Conservation (phyloP, 2,329 filamentous ascomycete genomes). For the Camillea tinctor region DNA sequence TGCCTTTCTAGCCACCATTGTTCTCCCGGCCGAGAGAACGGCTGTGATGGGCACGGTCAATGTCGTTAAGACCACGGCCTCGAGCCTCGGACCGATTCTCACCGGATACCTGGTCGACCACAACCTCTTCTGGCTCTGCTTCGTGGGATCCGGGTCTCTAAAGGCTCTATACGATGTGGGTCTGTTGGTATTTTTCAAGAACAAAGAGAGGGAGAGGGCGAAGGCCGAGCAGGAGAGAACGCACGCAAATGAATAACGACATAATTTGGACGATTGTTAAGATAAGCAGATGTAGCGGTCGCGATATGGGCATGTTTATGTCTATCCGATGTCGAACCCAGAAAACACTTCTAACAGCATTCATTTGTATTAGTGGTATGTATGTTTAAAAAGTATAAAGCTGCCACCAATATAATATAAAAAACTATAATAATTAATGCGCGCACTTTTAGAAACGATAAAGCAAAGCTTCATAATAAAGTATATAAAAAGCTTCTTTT, state of each 20-base stretch:
- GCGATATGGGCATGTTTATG: not conserved
- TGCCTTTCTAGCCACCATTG: conserved; percentile 66
- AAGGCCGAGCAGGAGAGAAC: not conserved
- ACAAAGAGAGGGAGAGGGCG: conserved; percentile 18
- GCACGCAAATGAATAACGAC: not conserved
- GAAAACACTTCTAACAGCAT: too few species aligned
- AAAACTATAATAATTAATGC: too few species aligned
- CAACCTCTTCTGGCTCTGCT: conserved; percentile 59
- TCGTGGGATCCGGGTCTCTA: conserved; percentile 60
- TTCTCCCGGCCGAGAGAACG: conserved; percentile 65
- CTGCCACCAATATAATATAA: not conserved
- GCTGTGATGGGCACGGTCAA: conserved; percentile 71
- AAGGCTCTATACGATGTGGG: conserved; percentile 62
- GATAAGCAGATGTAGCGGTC: not conserved
- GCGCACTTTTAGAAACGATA: too few species aligned
- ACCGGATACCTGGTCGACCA: conserved; percentile 62
- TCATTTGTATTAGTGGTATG: not conserved
- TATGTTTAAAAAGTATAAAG: not conserved
- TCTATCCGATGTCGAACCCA: too few species aligned
- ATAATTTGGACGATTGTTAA: not conserved
- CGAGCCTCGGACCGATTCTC: conserved; percentile 60
- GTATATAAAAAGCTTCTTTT: too few species aligned
- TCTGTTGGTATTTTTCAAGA: conserved; percentile 49
- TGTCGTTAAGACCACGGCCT: conserved; percentile 63
- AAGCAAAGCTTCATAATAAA: too few species aligned